A percentile compares a stretch with the other conserved stretches of the same genome.
Conservation (phyloP, 257 asterid species). For the Jasminum sambac region DNA sequence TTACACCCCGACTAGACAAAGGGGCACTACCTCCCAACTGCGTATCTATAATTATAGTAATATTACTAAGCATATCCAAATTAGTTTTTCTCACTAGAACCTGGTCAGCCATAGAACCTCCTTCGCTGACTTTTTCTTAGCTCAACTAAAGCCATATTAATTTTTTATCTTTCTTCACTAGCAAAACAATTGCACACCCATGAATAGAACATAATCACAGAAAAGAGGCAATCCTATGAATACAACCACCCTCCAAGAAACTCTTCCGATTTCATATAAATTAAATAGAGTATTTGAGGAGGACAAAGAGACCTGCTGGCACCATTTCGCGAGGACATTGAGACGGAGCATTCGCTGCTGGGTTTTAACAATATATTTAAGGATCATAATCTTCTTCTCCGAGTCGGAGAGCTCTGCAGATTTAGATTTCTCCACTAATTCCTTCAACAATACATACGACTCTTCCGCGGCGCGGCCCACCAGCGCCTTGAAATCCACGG, state of each 20-base stretch:
- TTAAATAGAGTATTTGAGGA: neutral
- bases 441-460: constrained; percentile 66
- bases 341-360: constrained; percentile 99
- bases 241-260: neutral
- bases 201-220: neutral
- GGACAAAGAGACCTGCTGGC: constrained; percentile 73
- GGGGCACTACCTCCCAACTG: neutral
- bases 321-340: constrained; percentile 98
- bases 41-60: neutral
- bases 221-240: neutral
- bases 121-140: neutral
- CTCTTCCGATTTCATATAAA: neutral
- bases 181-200: neutral
- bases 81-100: neutral
- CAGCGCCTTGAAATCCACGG: constrained; percentile 84
- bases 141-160: neutral
- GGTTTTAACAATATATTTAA: constrained; percentile 87
- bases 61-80: neutral
- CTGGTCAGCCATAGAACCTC: neutral
- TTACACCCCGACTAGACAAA: neutral
- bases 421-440: constrained; percentile 84
- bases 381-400: constrained; percentile 88
- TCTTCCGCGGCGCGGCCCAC: constrained; percentile 86
- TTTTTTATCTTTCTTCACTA: neutral
- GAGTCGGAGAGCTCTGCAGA: constrained; percentile 72